Conservation (phyloP, 495 filamentous ascomycete genomes). For the Neurospora tetrasperma region DNA sequence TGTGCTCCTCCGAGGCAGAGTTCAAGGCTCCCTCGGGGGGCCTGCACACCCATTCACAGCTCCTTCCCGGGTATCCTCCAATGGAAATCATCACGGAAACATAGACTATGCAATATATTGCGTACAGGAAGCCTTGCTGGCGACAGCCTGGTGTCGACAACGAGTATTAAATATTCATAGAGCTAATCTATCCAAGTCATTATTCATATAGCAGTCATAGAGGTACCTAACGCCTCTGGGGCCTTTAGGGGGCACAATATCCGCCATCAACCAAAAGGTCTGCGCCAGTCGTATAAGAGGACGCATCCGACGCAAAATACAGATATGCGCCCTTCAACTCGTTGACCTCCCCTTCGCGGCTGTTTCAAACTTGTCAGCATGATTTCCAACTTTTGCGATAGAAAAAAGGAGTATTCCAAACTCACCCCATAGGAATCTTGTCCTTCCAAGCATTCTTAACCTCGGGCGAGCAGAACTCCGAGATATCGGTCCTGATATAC, state of each 20-base stretch:
- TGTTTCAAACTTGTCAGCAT: constrained; percentile 22
- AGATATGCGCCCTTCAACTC: constrained; percentile 85
- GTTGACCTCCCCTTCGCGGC: constrained; percentile 57
- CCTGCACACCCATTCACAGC: background rate
- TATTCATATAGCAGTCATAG: background rate
- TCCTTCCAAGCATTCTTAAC: constrained; percentile 66
- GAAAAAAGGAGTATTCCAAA: background rate
- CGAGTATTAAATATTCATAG: background rate
- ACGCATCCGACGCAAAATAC: constrained; percentile 78
- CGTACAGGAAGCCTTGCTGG: background rate
- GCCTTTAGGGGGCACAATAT: constrained; percentile 32
- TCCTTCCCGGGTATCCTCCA: background rate
- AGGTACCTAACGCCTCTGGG: background rate
- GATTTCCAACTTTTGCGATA: background rate
- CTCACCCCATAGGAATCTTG: constrained; percentile 75
- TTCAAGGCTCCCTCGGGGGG: background rate
- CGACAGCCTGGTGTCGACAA: background rate
- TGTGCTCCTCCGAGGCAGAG: background rate
- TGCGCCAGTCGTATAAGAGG: constrained; percentile 72
- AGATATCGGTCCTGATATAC: constrained; percentile 80
- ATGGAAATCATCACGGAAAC: background rate
- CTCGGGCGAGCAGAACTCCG: constrained; percentile 57
- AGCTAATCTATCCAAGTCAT: background rate
- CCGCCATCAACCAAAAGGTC: constrained; percentile 71
- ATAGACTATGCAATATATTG: background rate